Evolutionary conservation across 129 eudicot species (phyloP), one percentile per base, ranked within the genome.

Genomic region (Pittosporum tobira): DNA sequence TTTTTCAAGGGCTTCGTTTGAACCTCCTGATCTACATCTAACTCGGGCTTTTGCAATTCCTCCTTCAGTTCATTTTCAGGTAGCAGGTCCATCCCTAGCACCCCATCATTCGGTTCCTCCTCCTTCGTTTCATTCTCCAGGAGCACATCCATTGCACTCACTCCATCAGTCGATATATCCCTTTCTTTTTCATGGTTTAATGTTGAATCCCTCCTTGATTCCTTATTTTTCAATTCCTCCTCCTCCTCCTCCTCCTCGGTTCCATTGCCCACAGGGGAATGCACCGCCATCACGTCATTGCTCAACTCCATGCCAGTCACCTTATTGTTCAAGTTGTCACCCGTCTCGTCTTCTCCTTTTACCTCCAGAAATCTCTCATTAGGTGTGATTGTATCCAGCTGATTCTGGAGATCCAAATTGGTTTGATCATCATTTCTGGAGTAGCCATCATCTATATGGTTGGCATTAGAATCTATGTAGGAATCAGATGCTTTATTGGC

Each of bases 1-100:
- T 64, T 78, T 28, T 66, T 53, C 2, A 72, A 43, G 46, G 69
- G 44, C 55, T 78, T 85, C 13, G 58, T 3, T 7, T 48, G 74
- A 25, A 46, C 71, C 57, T 72, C 88, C 1, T 56, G 60, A 40
- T 37, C 62, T 7, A 3, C 52, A 61, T 66, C 71, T 60, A 64
- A n/a, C 29, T 37, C 61, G 45, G 59, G 49, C 45, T 57, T 70
- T 38, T 26, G 51, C 27, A 65, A 51, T 46, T 48, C 79, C 31
- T 62, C 74, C 59, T 48, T 36, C 28, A 21, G 22, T 49, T 45
- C 64, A 70, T 28, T 58, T 27, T 40, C 59, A 16, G 58, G 20
- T 25, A 14, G 59, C 25, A 47, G 26, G 57, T 72, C 65, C 58
- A 59, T 72, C 40, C 47, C 73, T 18, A 30, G 44, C 36, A 59